Conservation (phyloP, 2,329 filamentous ascomycete species). For the Aspergillus sojae region DNA sequence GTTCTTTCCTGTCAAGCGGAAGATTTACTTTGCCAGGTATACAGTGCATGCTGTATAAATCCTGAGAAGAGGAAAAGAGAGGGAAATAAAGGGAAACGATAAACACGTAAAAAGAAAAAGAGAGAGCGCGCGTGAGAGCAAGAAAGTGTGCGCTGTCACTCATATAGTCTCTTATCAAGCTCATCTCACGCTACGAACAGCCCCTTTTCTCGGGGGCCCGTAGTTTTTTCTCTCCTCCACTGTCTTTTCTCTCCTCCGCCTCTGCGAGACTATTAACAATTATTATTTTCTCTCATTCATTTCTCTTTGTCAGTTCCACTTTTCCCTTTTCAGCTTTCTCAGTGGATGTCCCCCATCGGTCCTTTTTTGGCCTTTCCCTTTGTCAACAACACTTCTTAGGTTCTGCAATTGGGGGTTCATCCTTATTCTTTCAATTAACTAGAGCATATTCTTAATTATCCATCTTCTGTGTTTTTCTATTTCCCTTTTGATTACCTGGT, state of each 20-base stretch:
- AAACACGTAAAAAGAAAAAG: neutral
- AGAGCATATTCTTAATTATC: neutral
- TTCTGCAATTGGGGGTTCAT: neutral
- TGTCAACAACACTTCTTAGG: neutral
- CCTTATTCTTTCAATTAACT: neutral
- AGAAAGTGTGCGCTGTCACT: neutral
- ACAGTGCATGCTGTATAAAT: neutral
- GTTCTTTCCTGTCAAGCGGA: neutral
- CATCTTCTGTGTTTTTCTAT: neutral
- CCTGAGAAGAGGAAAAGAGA: neutral
- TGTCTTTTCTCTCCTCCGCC: constrained; percentile 8
- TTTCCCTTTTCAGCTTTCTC: constrained; percentile 4
- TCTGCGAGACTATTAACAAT: constrained; percentile 6
- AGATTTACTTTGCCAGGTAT: neutral
- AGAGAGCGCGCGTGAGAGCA: no score
- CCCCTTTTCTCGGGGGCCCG: constrained; percentile 9
- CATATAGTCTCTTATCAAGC: neutral
- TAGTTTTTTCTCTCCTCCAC: constrained; percentile 8
- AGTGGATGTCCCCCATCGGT: neutral
- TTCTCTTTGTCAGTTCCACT: constrained; percentile 6
- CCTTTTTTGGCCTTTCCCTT: constrained; percentile 2
- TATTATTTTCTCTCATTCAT: constrained; percentile 10
- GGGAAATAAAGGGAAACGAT: neutral
- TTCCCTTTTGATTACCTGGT: neutral
- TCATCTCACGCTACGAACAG: neutral